These are phyloP conservation scores for Saccharomycopsis schoenii DNA, from an alignment of 805 yeast genomes.

Conservation along the genomic window DNA sequence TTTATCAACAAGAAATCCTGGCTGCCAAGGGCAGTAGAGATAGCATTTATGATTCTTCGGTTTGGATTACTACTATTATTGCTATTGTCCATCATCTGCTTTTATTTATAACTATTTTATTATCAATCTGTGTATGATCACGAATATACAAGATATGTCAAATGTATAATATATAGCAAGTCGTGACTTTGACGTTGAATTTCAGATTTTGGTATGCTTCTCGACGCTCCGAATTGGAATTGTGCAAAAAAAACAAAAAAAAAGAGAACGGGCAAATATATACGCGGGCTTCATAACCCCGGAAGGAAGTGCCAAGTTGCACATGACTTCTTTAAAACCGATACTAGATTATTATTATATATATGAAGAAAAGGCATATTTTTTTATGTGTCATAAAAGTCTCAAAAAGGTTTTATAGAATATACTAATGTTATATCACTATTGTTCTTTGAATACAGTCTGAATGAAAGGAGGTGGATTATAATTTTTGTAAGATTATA, in stretches of 20 bases:
- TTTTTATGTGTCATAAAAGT: no score
- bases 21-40: constrained; percentile 7
- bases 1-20: constrained; percentile 10
- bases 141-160: no score
- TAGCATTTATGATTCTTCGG: constrained; percentile 2
- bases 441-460: no score
- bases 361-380: no score
- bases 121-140: not conserved
- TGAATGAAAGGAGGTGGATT: not conserved
- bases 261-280: not conserved
- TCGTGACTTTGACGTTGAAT: not conserved
- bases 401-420: no score
- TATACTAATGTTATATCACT: no score
- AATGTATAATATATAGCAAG: not conserved
- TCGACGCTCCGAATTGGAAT: not conserved
- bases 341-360: no score
- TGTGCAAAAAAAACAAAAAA: not conserved
- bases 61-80: not conserved
- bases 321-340: no score
- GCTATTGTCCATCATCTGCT: not conserved
- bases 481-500: not conserved
- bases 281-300: no score
- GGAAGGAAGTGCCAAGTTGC: no score
- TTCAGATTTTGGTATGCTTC: not conserved
- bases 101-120: not conserved